phyloP scores from a whole-genome alignment of 495 filamentous ascomycete species.

The Podospora comata region DNA sequence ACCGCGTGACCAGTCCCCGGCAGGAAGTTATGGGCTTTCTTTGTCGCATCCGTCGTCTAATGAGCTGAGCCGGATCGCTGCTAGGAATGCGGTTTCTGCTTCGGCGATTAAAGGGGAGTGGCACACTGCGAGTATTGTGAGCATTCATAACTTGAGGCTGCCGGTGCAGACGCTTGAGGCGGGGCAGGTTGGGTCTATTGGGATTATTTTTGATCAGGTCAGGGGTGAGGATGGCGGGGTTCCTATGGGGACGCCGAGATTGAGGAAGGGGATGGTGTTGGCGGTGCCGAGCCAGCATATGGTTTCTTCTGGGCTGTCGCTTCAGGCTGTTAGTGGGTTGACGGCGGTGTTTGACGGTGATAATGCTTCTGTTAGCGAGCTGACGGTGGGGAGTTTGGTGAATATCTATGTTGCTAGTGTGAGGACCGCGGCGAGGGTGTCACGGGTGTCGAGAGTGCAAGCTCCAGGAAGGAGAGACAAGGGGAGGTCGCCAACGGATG shows the following conservation, averaged over 20 bases:
- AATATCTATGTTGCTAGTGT: conserved; percentile 85
- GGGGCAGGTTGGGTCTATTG: conserved; percentile 89
- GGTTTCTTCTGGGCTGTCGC: conserved; percentile 42
- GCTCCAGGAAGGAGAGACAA: conserved; percentile 18
- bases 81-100: conserved; percentile 41
- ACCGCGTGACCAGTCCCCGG: conserved; percentile 36
- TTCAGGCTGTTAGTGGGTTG: conserved; percentile 57
- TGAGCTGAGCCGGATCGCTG: conserved; percentile 41
- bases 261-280: conserved; percentile 85
- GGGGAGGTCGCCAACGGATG: conserved; percentile 34
- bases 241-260: conserved; percentile 36
- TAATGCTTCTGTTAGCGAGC: conserved; percentile 36
- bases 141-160: conserved; percentile 81
- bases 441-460: conserved; percentile 35
- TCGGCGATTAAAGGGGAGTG: conserved; percentile 59
- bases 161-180: conserved; percentile 71
- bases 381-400: conserved; percentile 55
- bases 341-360: conserved; percentile 48
- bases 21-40: conserved; percentile 38
- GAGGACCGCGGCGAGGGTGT: conserved; percentile 71
- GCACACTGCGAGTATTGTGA: conserved; percentile 74
- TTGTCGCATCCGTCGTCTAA: conserved; percentile 43
- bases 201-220: conserved; percentile 57
- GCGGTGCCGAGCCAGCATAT: conserved; percentile 54
- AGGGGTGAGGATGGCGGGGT: conserved; percentile 21